phyloP scores from a whole-genome alignment of 2,329 filamentous ascomycete species.

The Aspergillus luchuensis region DNA sequence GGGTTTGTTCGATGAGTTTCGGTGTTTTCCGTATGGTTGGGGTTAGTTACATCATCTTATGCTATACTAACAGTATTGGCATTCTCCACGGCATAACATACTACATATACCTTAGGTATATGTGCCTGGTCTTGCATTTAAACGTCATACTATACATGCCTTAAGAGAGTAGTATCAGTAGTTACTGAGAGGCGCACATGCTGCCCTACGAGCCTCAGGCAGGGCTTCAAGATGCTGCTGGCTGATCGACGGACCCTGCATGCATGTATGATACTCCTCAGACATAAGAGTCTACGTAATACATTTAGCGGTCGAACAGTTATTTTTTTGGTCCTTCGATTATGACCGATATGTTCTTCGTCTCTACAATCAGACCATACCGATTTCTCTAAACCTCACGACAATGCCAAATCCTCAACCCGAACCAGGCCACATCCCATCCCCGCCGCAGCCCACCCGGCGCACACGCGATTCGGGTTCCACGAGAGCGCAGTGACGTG shows the following conservation, averaged over 20 bases:
- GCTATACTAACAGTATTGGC: too few relatives aligned
- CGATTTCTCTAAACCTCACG: constrained; percentile 10
- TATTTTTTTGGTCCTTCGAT: not conserved
- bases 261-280: not conserved
- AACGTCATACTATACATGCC: too few relatives aligned
- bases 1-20: too few relatives aligned
- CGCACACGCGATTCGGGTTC: constrained; percentile 68
- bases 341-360: too few relatives aligned
- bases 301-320: not conserved
- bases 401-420: constrained; percentile 63
- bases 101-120: too few relatives aligned
- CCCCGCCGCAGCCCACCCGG: constrained; percentile 67
- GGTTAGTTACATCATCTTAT: too few relatives aligned
- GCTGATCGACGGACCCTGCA: not conserved
- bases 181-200: too few relatives aligned
- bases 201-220: not conserved
- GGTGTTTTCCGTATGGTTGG: too few relatives aligned
- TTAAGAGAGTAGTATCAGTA: too few relatives aligned
- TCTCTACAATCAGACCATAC: not conserved
- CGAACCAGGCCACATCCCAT: constrained; percentile 68
- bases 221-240: not conserved
- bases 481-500: constrained; percentile 65
- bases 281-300: not conserved
- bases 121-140: too few relatives aligned
- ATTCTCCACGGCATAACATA: too few relatives aligned